Evolutionary conservation across 78 protist species (phyloP).

Genomic region (Anaeramoeba flamelloides): DNA sequence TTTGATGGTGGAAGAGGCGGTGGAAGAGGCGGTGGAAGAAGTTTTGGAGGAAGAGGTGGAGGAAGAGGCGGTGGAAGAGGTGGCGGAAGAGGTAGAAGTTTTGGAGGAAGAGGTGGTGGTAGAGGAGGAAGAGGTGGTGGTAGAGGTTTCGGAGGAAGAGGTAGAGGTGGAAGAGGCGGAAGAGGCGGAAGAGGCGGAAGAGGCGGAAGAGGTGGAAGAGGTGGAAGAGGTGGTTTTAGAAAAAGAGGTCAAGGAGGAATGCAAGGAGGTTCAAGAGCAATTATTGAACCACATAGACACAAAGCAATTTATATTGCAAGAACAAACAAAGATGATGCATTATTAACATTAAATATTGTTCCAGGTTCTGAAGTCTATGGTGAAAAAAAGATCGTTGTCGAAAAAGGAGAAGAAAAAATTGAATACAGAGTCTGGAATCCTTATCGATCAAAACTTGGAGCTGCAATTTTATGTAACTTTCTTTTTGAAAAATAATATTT

Average conservation of each 20-base stretch:
- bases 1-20: conserved; percentile 31
- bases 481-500: no score
- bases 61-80: conserved; percentile 36
- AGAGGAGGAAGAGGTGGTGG: conserved; percentile 25
- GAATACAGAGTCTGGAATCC: conserved; percentile 99
- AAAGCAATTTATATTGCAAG: conserved; percentile 81
- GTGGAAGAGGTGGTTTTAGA: conserved; percentile 32
- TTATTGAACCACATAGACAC: conserved; percentile 75
- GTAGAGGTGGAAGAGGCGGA: conserved; percentile 24
- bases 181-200: not conserved
- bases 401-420: conserved; percentile 56
- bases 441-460: conserved; percentile 97
- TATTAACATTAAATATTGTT: conserved; percentile 71
- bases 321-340: conserved; percentile 73
- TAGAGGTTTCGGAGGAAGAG: conserved; percentile 25
- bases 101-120: conserved; percentile 28
- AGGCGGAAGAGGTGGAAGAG: conserved; percentile 12
- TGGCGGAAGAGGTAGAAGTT: conserved; percentile 34
- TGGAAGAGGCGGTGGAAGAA: conserved; percentile 18
- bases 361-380: conserved; percentile 95
- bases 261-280: conserved; percentile 66
- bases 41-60: conserved; percentile 33
- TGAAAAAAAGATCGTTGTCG: conserved; percentile 90
- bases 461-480: no score
- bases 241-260: conserved; percentile 48